phyloP scores from a whole-genome alignment of 1,284 basidiomycete genomes.

The Austroboletus niveus region DNA sequence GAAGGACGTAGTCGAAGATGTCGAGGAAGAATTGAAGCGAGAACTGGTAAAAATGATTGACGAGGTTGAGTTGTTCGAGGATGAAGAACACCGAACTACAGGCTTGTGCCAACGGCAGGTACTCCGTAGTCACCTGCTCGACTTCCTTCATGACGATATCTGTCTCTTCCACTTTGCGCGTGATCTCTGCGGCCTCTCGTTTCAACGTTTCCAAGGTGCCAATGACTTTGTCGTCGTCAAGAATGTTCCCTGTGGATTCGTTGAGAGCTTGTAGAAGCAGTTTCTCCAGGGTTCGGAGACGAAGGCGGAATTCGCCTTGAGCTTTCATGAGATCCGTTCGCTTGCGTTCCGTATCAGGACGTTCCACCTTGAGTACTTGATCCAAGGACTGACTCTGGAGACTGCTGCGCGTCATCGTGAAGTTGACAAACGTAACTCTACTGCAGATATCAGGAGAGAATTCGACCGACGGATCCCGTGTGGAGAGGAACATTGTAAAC shows the following conservation, averaged over 20 bases:
- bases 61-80: conserved; percentile 88
- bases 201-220: conserved; percentile 96
- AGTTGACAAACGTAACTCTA: conserved; percentile 99
- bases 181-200: conserved; percentile 95
- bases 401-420: conserved; percentile 99
- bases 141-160: conserved; percentile 96
- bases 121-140: conserved; percentile 93
- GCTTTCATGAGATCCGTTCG: conserved; percentile 98
- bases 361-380: conserved; percentile 95
- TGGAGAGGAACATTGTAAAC: conserved; percentile 99
- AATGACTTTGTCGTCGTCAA: conserved; percentile 99
- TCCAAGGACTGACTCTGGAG: conserved; percentile 97
- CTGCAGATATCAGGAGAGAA: conserved; percentile 99
- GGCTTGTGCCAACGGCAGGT: conserved; percentile 92
- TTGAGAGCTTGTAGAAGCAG: conserved; percentile 94
- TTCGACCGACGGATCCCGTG: conserved; percentile 94
- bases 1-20: conserved; percentile 94
- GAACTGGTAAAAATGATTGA: conserved; percentile 99
- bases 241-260: conserved; percentile 94
- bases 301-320: conserved; percentile 96
- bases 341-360: conserved; percentile 96
- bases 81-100: conserved; percentile 98
- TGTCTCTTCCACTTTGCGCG: conserved; percentile 95
- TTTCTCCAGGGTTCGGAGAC: conserved; percentile 91
- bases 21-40: conserved; percentile 97